Evolutionary conservation across 371 early-diverging fungal genomes (phyloP), one percentile per base, ranked within the genome.

Genomic region (Mortierella sp.): DNA sequence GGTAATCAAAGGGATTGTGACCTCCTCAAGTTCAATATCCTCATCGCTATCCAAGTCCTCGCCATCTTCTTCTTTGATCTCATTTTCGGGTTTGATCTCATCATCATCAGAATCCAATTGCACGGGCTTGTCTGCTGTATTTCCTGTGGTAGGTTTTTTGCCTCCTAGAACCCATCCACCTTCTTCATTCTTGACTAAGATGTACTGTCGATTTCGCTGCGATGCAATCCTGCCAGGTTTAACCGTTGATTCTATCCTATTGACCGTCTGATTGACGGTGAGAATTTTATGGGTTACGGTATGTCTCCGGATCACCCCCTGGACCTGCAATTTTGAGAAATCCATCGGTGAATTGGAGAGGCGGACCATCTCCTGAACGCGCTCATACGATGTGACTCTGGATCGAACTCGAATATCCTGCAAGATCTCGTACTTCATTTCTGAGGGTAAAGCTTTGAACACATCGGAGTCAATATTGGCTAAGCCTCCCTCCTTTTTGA

Each of bases 271-370:
- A 21, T 88, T 91, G 70, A 94, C 91, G 24, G 89, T 84, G 45
- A 94, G 83, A 47, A 93, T 76, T 63, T 93, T 89, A 75, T 97
- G 95, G 0, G 95, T 97, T 77, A 97, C 87, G n/a, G 86, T 87
- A 74, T 97, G 97, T 36, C 99, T 86, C 63, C 92, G 90, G 41
- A 95, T 90, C 16, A 98, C 86, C 36, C 93, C 87, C 21, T 94
- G 87, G 69, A 99, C 96, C 78, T 99, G 99, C 52, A 94, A 87
- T 63, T 93, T 89, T 53, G 96, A 96, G 79, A 99, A 99, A 66
- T 97, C 98, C 58, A 94, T 71, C 0, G 96, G 92, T 0, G 91
- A 93, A 24, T 86, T 67, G 13, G 83, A 67, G 24, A 70, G 52
- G 0, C 89, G 80, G 0, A 92, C 73, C 94, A 96, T 94, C 43